These are phyloP conservation scores for Colletotrichum sp. DNA, from an alignment of 2,329 filamentous ascomycete species.

Conservation along the genomic window DNA sequence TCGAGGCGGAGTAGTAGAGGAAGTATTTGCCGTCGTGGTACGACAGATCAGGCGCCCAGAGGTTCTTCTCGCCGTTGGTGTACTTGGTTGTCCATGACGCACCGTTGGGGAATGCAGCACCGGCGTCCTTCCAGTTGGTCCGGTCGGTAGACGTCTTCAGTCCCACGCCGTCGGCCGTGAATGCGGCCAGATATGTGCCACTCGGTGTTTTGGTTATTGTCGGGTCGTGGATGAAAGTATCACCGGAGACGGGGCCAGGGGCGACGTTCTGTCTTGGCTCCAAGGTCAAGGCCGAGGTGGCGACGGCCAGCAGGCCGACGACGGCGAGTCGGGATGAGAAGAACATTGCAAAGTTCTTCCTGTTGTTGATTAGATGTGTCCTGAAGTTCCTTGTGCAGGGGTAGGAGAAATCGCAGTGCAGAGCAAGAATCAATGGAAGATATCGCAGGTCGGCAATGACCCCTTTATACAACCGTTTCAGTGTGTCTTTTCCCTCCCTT, in stretches of 20 bases:
- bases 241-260: conserved; percentile 30
- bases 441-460: not conserved
- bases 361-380: not conserved
- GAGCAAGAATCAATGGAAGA: accelerated
- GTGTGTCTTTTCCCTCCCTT: not conserved
- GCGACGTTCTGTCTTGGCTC: not conserved
- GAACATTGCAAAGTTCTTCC: not conserved
- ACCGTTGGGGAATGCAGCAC: conserved; percentile 33
- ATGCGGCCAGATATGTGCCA: conserved; percentile 31
- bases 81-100: conserved; percentile 36
- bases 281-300: not conserved
- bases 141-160: conserved; percentile 38
- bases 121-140: conserved; percentile 32
- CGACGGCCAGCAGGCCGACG: not conserved
- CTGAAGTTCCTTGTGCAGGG: not conserved
- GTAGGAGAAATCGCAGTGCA: not conserved
- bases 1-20: conserved; percentile 37
- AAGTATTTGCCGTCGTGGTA: conserved; percentile 35
- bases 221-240: conserved; percentile 32
- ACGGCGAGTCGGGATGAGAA: not conserved
- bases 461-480: not conserved
- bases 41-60: conserved; percentile 61
- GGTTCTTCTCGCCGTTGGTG: conserved; percentile 32
- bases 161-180: conserved; percentile 28
- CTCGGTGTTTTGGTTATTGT: conserved; percentile 31